phyloP scores from a whole-genome alignment of 1,284 basidiomycete species.

The Puccinia hordei region DNA sequence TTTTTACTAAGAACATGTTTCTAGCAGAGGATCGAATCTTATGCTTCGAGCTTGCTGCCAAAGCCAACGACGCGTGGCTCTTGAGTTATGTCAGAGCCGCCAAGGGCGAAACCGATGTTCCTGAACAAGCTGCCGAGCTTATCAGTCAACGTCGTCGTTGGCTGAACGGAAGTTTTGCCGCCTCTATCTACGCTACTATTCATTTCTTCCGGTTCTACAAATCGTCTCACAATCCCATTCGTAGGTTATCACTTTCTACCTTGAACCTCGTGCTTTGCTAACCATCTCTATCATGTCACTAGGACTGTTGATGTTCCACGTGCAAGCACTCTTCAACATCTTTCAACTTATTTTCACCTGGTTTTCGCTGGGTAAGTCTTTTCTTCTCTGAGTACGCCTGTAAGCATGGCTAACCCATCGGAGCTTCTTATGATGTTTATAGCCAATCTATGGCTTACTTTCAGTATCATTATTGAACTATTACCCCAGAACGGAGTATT shows the following conservation, averaged over 20 bases:
- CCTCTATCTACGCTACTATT: slow-evolving; percentile 89
- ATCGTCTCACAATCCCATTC: slow-evolving; percentile 69
- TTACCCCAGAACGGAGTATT: slow-evolving; percentile 64
- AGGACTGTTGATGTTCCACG: slow-evolving; percentile 52
- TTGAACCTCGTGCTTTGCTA: background rate
- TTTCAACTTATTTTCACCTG: slow-evolving; percentile 60
- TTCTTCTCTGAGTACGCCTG: background rate
- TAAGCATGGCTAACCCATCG: background rate
- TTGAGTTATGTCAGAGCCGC: slow-evolving; percentile 52
- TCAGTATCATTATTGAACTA: slow-evolving; percentile 91
- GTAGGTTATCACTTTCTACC: slow-evolving; percentile 43
- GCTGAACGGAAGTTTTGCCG: slow-evolving; percentile 96
- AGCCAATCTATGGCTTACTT: slow-evolving; percentile 92
- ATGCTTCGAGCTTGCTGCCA: slow-evolving; percentile 94
- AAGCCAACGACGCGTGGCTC: slow-evolving; percentile 63
- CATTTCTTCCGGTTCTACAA: slow-evolving; percentile 90
- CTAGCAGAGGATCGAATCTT: slow-evolving; percentile 90
- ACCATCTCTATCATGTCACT: slow-evolving; percentile 46
- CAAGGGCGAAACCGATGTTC: slow-evolving; percentile 92
- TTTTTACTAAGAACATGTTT: slow-evolving; percentile 62
- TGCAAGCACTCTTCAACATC: slow-evolving; percentile 54
- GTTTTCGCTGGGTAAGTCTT: slow-evolving; percentile 56
- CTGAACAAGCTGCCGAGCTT: slow-evolving; percentile 74
- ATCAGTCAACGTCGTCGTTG: slow-evolving; percentile 93
- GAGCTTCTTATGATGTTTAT: slow-evolving; percentile 58